Evolutionary conservation across 164 flowering plant species (phyloP).

Genomic region (Macadamia integrifolia): DNA sequence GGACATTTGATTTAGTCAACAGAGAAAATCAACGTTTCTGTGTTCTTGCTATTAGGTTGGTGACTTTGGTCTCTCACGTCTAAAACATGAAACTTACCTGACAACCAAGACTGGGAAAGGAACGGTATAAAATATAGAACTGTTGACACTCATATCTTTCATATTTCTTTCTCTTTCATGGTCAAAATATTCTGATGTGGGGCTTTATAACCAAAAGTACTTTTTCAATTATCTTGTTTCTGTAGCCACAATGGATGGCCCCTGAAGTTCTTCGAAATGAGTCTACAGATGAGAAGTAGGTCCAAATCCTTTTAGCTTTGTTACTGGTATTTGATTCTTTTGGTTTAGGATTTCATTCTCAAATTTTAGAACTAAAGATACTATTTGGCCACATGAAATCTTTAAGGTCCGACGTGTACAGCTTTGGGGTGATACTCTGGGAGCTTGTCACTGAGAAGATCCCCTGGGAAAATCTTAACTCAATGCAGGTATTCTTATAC

Average conservation of each 20-base stretch:
- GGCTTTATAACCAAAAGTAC: background rate
- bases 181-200: constrained; percentile 1
- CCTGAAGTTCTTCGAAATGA: constrained; percentile 98
- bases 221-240: background rate
- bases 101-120: constrained; percentile 87
- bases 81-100: constrained; percentile 77
- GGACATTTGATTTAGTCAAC: too few species aligned
- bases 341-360: background rate
- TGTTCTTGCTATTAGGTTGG: constrained; percentile 57
- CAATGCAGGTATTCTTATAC: constrained; percentile 72
- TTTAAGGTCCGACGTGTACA: constrained; percentile 84
- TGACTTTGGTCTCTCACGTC: constrained; percentile 95
- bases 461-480: constrained; percentile 94
- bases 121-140: constrained; percentile 48
- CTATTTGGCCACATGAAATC: constrained; percentile 5
- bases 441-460: constrained; percentile 92
- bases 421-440: constrained; percentile 94
- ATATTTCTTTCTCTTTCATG: constrained; percentile 1
- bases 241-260: constrained; percentile 99
- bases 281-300: constrained; percentile 95
- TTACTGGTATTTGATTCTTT: constrained; percentile 1
- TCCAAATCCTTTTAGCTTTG: constrained; percentile 4
- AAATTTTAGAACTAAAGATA: background rate
- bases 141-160: background rate
- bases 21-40: background rate